A percentile compares a stretch with the other conserved stretches of the same genome.
phyloP scores from a whole-genome alignment of 2,329 filamentous ascomycete species.

The Colletotrichum filicis region DNA sequence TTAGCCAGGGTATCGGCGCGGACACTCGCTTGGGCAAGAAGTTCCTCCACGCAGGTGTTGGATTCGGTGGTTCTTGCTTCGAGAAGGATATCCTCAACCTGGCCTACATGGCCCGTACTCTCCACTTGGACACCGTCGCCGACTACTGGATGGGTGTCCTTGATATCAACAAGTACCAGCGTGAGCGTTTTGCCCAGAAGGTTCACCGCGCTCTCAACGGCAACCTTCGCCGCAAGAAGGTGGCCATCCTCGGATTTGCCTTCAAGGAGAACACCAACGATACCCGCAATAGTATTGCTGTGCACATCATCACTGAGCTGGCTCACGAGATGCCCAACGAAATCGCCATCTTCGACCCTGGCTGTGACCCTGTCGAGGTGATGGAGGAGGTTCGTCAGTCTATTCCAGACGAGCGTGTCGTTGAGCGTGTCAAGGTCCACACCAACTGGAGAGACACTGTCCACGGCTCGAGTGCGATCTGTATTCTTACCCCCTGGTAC shows the following conservation, averaged over 20 bases:
- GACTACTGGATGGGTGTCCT: conserved; percentile 81
- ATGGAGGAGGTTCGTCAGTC: conserved; percentile 60
- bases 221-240: conserved; percentile 76
- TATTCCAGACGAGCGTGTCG: conserved; percentile 64
- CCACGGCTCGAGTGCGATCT: conserved; percentile 49
- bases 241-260: conserved; percentile 78
- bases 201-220: conserved; percentile 76
- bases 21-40: conserved; percentile 78
- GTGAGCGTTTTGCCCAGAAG: conserved; percentile 73
- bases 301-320: conserved; percentile 74
- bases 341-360: conserved; percentile 77
- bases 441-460: conserved; percentile 45
- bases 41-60: conserved; percentile 79
- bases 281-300: conserved; percentile 76
- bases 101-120: conserved; percentile 77
- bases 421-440: conserved; percentile 67
- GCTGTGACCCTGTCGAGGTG: conserved; percentile 63
- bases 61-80: conserved; percentile 86
- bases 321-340: conserved; percentile 72
- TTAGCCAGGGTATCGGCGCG: conserved; percentile 73
- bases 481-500: conserved; percentile 64
- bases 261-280: conserved; percentile 86
- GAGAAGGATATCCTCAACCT: conserved; percentile 82
- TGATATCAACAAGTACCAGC: conserved; percentile 81
- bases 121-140: conserved; percentile 77